Percentiles rank a stretch among this genome's conserved stretches.
These are phyloP conservation scores for Phlebopus sp. DNA, from an alignment of 1,284 basidiomycete genomes.

Conservation along the genomic window DNA sequence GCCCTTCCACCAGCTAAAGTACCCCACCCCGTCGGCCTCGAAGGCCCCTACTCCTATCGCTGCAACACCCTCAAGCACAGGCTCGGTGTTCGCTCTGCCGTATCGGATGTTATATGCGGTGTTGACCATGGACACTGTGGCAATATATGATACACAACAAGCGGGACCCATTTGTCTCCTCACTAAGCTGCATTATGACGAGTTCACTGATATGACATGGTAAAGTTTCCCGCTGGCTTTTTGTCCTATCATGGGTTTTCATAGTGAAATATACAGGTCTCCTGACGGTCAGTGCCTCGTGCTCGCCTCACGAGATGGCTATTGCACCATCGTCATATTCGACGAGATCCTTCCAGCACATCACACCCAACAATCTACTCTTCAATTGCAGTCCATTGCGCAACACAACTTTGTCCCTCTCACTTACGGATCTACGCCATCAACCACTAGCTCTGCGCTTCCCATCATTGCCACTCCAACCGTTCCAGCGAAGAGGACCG, in stretches of 20 bases:
- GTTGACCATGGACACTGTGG: constrained; percentile 93
- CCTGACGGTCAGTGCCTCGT: constrained; percentile 93
- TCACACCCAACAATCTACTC: constrained; percentile 83
- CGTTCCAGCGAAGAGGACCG: constrained; percentile 51
- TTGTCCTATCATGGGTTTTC: constrained; percentile 5
- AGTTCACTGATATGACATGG: constrained; percentile 97
- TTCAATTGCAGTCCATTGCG: constrained; percentile 85
- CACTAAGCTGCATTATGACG: constrained; percentile 94
- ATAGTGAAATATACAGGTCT: constrained; percentile 57
- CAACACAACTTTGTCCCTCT: constrained; percentile 74
- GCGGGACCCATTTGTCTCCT: constrained; percentile 89
- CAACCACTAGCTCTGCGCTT: constrained; percentile 35
- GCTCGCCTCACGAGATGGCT: constrained; percentile 92
- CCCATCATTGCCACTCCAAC: constrained; percentile 43
- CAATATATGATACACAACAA: constrained; percentile 98
- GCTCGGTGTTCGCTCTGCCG: constrained; percentile 82
- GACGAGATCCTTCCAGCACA: constrained; percentile 87
- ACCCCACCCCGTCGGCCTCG: constrained; percentile 47
- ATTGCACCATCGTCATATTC: constrained; percentile 91
- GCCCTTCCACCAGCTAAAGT: constrained; percentile 51
- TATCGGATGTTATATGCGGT: constrained; percentile 97
- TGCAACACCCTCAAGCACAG: constrained; percentile 32
- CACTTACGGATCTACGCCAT: constrained; percentile 42
- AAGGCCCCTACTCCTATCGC: constrained; percentile 47
- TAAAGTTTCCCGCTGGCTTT: constrained; percentile 40